These are phyloP conservation scores for Fraxinus excelsior DNA, from an alignment of 257 asterid genomes.

Conservation along the genomic window DNA sequence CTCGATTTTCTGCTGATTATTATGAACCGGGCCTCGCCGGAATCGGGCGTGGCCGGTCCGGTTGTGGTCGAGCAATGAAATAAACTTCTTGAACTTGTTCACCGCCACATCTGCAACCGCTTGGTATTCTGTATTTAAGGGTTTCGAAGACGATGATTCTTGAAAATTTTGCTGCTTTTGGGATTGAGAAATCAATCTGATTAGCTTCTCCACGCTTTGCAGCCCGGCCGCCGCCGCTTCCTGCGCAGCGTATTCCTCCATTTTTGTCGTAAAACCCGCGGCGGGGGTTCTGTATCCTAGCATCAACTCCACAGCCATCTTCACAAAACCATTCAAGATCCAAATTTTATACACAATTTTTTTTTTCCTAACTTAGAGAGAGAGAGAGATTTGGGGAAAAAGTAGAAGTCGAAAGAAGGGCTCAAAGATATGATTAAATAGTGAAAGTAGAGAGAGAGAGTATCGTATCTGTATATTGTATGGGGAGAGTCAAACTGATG, in stretches of 20 bases:
- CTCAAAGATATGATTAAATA: slow-evolving; percentile 22
- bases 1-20: slow-evolving; percentile 28
- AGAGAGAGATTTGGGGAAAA: slow-evolving; percentile 23
- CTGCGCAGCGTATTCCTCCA: slow-evolving; percentile 59
- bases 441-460: neutral
- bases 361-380: no score
- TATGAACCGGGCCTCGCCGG: slow-evolving; percentile 51
- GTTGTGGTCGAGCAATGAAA: slow-evolving; percentile 49
- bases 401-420: slow-evolving; percentile 18
- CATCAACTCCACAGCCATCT: slow-evolving; percentile 60
- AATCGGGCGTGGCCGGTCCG: slow-evolving; percentile 66
- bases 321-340: slow-evolving; percentile 14
- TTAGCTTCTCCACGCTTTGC: slow-evolving; percentile 56
- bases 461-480: neutral
- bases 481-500: slow-evolving; percentile 39
- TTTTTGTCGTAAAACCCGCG: slow-evolving; percentile 30
- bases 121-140: slow-evolving; percentile 36
- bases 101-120: slow-evolving; percentile 61
- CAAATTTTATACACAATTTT: neutral
- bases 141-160: slow-evolving; percentile 13
- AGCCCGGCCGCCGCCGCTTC: slow-evolving; percentile 66
- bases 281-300: slow-evolving; percentile 23
- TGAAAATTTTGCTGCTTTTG: slow-evolving; percentile 30
- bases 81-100: slow-evolving; percentile 49
- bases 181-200: slow-evolving; percentile 44